Base-by-base conservation (phyloP, 352 stramenopile species). In the Pythium grandisporangium region DNA sequence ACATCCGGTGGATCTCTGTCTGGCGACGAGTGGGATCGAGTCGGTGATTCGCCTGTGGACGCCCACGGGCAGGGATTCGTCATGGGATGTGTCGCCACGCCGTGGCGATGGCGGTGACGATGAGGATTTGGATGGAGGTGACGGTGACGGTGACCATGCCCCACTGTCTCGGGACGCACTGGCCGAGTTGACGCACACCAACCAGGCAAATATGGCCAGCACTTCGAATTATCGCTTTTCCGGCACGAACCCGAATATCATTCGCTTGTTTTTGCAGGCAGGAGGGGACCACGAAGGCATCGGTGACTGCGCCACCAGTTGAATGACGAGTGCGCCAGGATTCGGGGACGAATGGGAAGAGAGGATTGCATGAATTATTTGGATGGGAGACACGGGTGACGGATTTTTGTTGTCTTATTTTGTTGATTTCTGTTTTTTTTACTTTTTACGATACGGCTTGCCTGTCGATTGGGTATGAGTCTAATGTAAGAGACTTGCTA, bases 21-120 rank as follows among this genome's bases (percentile, higher is more conserved):
- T 95, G 14, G 82, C 80, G 16, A 93, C 82, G 10, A 90, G 76
- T 33, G 79, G 79, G 3, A 90, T 92, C 33, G 79, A 92, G 44
- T 70, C 83, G 36, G 76, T 92, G 2, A 75, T 92, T 55, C 71
- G 79, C 5, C 43, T 92, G 32, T 92, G 79, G 79, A 82, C 57
- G 17, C 79, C 79, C 0, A 83, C 61, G 0, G 69, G 58, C 13
- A 54, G 66, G 1, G 48, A 51, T 19, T 53, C 62, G 2, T 63
- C 69, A 10, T 71, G n/a, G n/a, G n/a, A n/a, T n/a, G n/a, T n/a
- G n/a, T n/a, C n/a, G n/a, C n/a, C n/a, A n/a, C n/a, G n/a, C n/a
- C n/a, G n/a, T n/a, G n/a, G n/a, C n/a, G n/a, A n/a, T n/a, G n/a
- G n/a, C n/a, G n/a, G n/a, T n/a, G n/a, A n/a, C n/a, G n/a, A n/a